A percentile compares a stretch with the other conserved stretches of the same genome.
phyloP scores from a whole-genome alignment of 768 basidiomycete genomes.

The Trametes coccinea region DNA sequence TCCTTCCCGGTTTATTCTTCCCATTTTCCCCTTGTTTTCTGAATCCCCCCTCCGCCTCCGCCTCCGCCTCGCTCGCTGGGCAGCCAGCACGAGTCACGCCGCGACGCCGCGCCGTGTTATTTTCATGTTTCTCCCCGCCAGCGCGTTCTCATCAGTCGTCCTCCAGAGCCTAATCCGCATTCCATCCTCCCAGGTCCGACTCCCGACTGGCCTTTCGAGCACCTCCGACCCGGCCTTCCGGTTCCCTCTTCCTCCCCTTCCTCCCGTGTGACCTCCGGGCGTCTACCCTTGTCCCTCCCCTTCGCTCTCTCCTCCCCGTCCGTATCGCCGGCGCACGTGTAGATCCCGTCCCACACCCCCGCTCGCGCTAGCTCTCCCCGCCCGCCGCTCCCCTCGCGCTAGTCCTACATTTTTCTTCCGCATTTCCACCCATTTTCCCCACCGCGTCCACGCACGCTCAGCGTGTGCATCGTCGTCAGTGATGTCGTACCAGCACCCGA shows the following conservation, averaged over 20 bases:
- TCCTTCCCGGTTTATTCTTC: neutral
- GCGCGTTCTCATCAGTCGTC: constrained; percentile 18
- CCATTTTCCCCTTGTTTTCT: constrained; percentile 2
- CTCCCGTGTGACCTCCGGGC: constrained; percentile 23
- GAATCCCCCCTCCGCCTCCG: neutral
- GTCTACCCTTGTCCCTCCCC: neutral
- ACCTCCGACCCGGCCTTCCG: constrained; percentile 12
- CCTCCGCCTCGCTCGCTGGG: too few relatives aligned
- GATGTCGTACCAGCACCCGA: too few relatives aligned
- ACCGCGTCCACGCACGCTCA: neutral
- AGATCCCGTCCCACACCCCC: neutral
- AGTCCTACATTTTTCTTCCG: constrained; percentile 1
- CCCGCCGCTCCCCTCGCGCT: constrained; percentile 1
- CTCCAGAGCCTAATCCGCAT: constrained; percentile 23
- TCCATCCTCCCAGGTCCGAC: constrained; percentile 23
- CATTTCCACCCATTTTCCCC: neutral
- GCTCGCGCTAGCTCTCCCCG: neutral
- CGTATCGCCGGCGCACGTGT: constrained; percentile 23
- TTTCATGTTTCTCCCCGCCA: constrained; percentile 7
- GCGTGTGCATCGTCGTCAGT: neutral
- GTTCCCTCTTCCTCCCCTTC: constrained; percentile 5
- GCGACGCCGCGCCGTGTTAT: neutral
- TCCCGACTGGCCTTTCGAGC: constrained; percentile 12
- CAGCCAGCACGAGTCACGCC: constrained; percentile 12
- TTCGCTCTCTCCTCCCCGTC: constrained; percentile 10